A percentile compares a stretch with the other conserved stretches of the same genome.
Evolutionary conservation across 139 green algal genomes (phyloP).

Genomic region (Chlorella sp.): DNA sequence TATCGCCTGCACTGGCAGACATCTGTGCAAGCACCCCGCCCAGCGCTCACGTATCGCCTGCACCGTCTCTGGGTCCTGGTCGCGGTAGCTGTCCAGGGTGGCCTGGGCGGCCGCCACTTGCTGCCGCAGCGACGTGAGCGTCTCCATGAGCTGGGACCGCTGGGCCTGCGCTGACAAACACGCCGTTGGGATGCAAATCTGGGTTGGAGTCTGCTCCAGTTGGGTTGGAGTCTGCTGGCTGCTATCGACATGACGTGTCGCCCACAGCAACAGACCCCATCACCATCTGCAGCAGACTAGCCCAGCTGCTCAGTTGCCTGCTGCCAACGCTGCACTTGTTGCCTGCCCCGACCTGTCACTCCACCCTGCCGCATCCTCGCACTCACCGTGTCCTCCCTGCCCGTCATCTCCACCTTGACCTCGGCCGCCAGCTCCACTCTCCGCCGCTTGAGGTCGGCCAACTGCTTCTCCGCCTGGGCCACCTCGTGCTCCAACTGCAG

Average conservation of each 20-base stretch:
- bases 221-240: too few relatives aligned
- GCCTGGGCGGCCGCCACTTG: background rate
- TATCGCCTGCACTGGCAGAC: background rate
- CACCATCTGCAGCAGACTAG: too few relatives aligned
- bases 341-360: too few relatives aligned
- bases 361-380: background rate
- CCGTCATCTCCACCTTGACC: conserved; percentile 28
- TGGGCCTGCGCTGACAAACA: background rate
- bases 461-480: conserved; percentile 9
- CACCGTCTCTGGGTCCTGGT: background rate
- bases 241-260: too few relatives aligned
- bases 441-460: conserved; percentile 4
- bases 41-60: background rate
- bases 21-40: background rate
- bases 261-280: too few relatives aligned
- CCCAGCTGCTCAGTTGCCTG: too few relatives aligned
- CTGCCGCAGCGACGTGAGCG: background rate
- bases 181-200: too few relatives aligned
- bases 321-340: too few relatives aligned
- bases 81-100: background rate
- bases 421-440: conserved; percentile 20
- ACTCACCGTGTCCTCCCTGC: conserved; percentile 53
- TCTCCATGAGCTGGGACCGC: background rate
- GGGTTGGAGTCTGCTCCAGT: too few relatives aligned
- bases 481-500: too few relatives aligned